Conservation (phyloP, 768 basidiomycete species). For the Leccinum pellstonianum region DNA sequence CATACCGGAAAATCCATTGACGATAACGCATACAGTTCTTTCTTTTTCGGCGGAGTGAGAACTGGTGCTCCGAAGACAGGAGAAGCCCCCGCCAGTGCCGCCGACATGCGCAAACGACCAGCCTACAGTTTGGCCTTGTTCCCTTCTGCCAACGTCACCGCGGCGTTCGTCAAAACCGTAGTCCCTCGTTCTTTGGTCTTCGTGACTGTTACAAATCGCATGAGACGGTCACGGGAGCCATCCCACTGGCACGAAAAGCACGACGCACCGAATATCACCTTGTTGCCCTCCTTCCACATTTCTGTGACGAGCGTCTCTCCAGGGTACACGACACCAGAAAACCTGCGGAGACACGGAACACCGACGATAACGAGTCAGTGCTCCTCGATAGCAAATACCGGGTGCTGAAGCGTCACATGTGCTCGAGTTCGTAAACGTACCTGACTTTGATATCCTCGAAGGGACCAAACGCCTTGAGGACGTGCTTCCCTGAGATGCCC, state of each 20-base stretch:
- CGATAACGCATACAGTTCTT: background rate
- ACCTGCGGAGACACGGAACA: constrained; percentile 40
- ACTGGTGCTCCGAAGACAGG: background rate
- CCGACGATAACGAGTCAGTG: background rate
- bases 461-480: constrained; percentile 80
- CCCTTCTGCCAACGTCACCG: constrained; percentile 62
- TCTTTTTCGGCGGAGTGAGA: background rate
- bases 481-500: constrained; percentile 92
- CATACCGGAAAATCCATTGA: background rate
- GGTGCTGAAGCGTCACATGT: background rate
- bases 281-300: constrained; percentile 97
- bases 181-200: constrained; percentile 86
- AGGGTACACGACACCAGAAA: constrained; percentile 89
- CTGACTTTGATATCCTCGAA: constrained; percentile 95
- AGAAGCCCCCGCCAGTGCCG: background rate
- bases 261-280: constrained; percentile 87
- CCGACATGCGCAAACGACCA: background rate
- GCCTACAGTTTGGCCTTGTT: constrained; percentile 61
- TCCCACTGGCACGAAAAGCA: background rate
- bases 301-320: constrained; percentile 94
- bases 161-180: constrained; percentile 74
- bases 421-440: constrained; percentile 36
- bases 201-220: constrained; percentile 46
- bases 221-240: constrained; percentile 3
- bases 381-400: background rate